Conservation (phyloP, 352 stramenopile species). For the Phytophthora hibernalis region DNA sequence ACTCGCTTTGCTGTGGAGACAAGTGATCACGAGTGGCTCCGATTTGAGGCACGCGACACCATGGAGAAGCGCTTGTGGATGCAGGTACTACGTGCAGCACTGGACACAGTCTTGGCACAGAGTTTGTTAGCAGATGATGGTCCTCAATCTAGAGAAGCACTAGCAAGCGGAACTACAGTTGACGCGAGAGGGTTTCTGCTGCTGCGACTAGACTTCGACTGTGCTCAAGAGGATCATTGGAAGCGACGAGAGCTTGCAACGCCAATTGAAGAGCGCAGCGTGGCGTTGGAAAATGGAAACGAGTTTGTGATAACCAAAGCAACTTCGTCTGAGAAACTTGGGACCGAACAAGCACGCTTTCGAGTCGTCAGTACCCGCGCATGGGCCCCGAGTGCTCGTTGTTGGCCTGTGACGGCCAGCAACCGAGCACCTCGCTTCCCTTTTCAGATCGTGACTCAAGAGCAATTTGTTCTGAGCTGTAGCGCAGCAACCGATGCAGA, state of each 20-base stretch:
- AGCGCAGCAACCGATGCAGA: slow-evolving; percentile 64
- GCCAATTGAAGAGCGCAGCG: slow-evolving; percentile 53
- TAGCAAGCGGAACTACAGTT: background rate
- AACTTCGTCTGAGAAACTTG: slow-evolving; percentile 26
- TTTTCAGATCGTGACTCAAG: slow-evolving; percentile 74
- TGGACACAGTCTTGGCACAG: slow-evolving; percentile 57
- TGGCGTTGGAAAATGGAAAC: slow-evolving; percentile 57
- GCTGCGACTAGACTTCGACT: slow-evolving; percentile 45
- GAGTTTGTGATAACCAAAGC: slow-evolving; percentile 53
- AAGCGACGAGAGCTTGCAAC: slow-evolving; percentile 32
- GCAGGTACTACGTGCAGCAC: slow-evolving; percentile 53
- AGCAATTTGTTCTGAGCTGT: slow-evolving; percentile 71
- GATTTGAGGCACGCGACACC: slow-evolving; percentile 45
- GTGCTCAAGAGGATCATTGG: slow-evolving; percentile 25
- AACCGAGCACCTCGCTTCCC: slow-evolving; percentile 51
- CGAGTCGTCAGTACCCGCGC: slow-evolving; percentile 53
- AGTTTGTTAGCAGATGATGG: slow-evolving; percentile 53
- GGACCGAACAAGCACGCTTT: slow-evolving; percentile 45
- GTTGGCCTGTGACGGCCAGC: slow-evolving; percentile 30
- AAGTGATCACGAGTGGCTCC: slow-evolving; percentile 55
- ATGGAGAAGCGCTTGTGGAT: slow-evolving; percentile 60
- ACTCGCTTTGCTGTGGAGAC: slow-evolving; percentile 62
- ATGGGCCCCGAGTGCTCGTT: slow-evolving; percentile 42
- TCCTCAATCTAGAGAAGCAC: background rate
- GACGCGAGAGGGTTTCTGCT: slow-evolving; percentile 42